Evolutionary conservation across 2,329 filamentous ascomycete genomes (phyloP), one percentile per base, ranked within the genome.

Genomic region (Clonostachys rosea): DNA sequence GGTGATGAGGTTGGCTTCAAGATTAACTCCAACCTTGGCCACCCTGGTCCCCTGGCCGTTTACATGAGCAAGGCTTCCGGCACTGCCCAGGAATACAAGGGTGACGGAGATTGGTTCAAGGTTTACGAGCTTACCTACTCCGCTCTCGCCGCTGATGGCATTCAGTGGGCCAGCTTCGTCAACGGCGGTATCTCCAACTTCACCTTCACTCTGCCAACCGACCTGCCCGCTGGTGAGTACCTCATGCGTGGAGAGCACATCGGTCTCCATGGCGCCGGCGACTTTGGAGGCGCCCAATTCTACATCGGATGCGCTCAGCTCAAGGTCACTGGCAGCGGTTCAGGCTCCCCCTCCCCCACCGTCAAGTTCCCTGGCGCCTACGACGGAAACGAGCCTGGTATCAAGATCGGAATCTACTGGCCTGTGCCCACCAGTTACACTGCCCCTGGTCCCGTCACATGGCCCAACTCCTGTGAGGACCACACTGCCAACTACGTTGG

Each of bases 1-100:
- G 65, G 65, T 24, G 58, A 65, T 47, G 54, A 60, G 33, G 54
- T 71, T 40, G 66, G 67, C 44, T 71, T 71, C 57, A 57, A 60
- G 20, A 59, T 67, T 42, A 58, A 59, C 46, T 54, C 62, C 20
- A 48, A 57, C 42, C 52, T 71, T 39, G 55, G 55, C 46, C 63
- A 65, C 58, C 62, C 60, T 6, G 64, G 63, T 16, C 63, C 66
- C 16, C 53, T 64, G 34, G 48, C 55, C 42, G 62, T 64, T 41
- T 64, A 62, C 54, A 53, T 64, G 49, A 57, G 53, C 48, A 57
- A 57, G 52, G 44, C 39, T 36, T 18, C 36, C 36, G 52, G 61
- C 46, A 43, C 42, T n/a, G 51, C 52, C 45, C 44, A 47, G 8
- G 51, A 53, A 42, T 59, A 62, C 53, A 48, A 56, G 47, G 60